phyloP scores from a whole-genome alignment of 2,329 filamentous ascomycete genomes.

The Venturia carpophila region DNA sequence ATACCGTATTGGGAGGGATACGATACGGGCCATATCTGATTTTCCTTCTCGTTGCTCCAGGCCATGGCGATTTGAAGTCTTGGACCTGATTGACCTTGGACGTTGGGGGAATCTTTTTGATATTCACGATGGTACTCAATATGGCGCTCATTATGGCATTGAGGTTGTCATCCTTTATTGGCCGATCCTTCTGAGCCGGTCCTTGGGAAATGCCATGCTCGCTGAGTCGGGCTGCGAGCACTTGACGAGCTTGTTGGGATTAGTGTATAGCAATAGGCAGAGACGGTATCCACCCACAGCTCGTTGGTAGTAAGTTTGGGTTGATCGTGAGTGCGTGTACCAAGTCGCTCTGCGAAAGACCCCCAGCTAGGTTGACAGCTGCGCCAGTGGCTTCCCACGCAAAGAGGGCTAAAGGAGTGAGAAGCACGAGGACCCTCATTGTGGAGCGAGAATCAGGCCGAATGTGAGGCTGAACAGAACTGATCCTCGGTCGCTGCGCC shows the following conservation, averaged over 20 bases:
- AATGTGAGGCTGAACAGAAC: no score
- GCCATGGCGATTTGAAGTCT: neutral
- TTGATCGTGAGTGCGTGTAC: neutral
- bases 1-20: slow-evolving; percentile 10
- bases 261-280: neutral
- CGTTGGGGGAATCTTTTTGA: neutral
- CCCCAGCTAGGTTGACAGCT: neutral
- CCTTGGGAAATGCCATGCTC: neutral
- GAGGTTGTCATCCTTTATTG: neutral
- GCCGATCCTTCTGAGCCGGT: neutral
- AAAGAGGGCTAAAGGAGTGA: neutral
- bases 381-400: neutral
- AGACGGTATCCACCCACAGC: neutral
- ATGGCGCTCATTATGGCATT: neutral
- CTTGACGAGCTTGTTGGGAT: neutral
- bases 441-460: neutral
- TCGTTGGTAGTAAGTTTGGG: neutral
- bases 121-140: neutral
- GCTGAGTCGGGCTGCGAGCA: neutral
- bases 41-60: slow-evolving; percentile 10
- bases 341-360: neutral
- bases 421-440: neutral
- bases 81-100: slow-evolving; percentile 6
- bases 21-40: slow-evolving; percentile 17
- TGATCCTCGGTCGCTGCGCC: neutral